phyloP scores from a whole-genome alignment of 208 protist species.

The Vickermania ingenoplastis region DNA sequence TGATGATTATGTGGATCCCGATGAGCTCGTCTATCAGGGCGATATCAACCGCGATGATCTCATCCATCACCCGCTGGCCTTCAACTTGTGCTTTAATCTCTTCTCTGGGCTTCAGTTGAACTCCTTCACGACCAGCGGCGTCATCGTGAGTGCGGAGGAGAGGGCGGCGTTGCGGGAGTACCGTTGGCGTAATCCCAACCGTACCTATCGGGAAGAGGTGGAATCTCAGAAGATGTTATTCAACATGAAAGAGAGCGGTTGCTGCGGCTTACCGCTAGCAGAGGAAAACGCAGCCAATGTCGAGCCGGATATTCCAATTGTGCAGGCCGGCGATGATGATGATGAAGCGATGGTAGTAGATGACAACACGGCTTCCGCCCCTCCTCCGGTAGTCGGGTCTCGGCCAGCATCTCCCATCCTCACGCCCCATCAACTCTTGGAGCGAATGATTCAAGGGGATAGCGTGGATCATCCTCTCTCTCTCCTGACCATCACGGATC shows the following conservation, averaged over 20 bases:
- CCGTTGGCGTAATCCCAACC: background rate
- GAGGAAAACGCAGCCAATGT: too few species aligned
- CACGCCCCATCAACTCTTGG: background rate
- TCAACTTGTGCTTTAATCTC: background rate
- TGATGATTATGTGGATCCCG: background rate
- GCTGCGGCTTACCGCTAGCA: too few species aligned
- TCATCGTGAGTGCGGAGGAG: background rate
- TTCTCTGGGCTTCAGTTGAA: background rate
- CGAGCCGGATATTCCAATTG: too few species aligned
- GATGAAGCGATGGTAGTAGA: background rate
- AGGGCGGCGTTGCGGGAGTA: background rate
- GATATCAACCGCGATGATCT: background rate
- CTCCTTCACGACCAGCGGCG: background rate
- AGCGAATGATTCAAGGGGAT: background rate
- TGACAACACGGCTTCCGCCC: background rate
- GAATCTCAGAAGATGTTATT: background rate
- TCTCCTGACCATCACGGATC: background rate
- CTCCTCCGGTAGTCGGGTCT: too few species aligned
- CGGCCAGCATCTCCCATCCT: too few species aligned
- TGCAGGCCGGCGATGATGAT: too few species aligned
- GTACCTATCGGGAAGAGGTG: background rate
- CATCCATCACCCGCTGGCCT: background rate
- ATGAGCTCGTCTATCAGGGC: slow-evolving; percentile 1
- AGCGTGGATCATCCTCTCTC: background rate
- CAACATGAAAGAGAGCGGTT: background rate